Evolutionary conservation across 2,329 filamentous ascomycete species (phyloP).

Genomic region (Aspergillus quadrilineatus): DNA sequence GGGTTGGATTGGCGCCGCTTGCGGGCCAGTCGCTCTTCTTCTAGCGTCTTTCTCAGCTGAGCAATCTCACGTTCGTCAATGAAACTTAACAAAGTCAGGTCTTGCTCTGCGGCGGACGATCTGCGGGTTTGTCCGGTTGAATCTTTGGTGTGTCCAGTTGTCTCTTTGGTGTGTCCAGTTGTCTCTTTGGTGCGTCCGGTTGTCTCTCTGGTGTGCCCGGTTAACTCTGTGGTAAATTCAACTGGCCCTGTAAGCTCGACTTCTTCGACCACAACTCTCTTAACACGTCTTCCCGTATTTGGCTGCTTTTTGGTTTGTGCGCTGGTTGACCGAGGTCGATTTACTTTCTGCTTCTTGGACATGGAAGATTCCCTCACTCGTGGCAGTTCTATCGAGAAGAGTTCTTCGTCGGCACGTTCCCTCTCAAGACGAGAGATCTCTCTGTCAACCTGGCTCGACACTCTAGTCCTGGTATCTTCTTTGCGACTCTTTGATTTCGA

Average conservation of each 20-base stretch:
- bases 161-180: constrained; percentile 20
- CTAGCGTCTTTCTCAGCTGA: constrained; percentile 54
- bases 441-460: constrained; percentile 37
- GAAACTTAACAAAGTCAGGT: constrained; percentile 56
- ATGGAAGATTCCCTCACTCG: constrained; percentile 23
- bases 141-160: constrained; percentile 20
- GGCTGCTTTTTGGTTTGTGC: constrained; percentile 31
- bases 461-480: constrained; percentile 30
- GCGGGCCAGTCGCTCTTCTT: constrained; percentile 53
- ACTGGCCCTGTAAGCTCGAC: constrained; percentile 31
- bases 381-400: constrained; percentile 39
- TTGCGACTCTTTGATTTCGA: constrained; percentile 26
- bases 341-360: constrained; percentile 23
- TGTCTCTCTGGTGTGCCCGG: constrained; percentile 25
- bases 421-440: constrained; percentile 38
- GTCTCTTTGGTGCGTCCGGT: constrained; percentile 13
- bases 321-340: constrained; percentile 20
- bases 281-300: constrained; percentile 38
- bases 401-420: constrained; percentile 38
- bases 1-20: constrained; percentile 39
- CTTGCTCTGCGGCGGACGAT: constrained; percentile 29
- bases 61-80: constrained; percentile 54
- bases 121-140: constrained; percentile 29
- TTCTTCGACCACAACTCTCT: constrained; percentile 39
- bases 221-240: constrained; percentile 25